Base-by-base conservation (phyloP, 2,329 filamentous ascomycete species). In the Calonectria crousiana region DNA sequence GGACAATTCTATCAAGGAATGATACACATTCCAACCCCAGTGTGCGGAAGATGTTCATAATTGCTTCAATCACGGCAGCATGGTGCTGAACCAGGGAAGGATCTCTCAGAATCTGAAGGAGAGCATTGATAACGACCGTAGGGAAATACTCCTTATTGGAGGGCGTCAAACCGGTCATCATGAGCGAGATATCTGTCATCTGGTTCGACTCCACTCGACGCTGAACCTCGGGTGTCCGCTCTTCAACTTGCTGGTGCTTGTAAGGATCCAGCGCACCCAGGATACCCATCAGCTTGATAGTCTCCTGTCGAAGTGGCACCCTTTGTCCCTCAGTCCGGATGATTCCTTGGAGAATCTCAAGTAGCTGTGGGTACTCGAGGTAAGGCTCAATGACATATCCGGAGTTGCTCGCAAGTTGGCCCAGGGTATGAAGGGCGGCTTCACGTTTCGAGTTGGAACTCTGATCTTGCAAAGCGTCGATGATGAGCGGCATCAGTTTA, bases 91-190 rank as follows among this genome's bases (percentile, higher is more conserved):
- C 92, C 6, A 99, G 88, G 0, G 97, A 98, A 32, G 93, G 92
- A 79, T 99, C 97, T 81, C 96, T 97, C 44, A 99, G 87, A 78
- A 99, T 96, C 71, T 95, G 93, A 81, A 99, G 92, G 14, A 99
- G 90, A 2, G 97, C 97, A 81, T 98, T 98, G 83, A 99, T 98
- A 60, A 98, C 97, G 23, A 99, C 95, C 0, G 97, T 99, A 0
- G 97, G 97, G 82, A 98, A 99, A 84, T 99, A 99, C 81, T 99
- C 97, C 82, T 99, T 98, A 81, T 95, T 98, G 0, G 96, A 98
- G 0, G 97, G 97, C 0, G 96, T 98, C 51, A 98, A 89, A 18
- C 97, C 97, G 52, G 95, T 95, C 96, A 99, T 99, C 89, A 99
- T 98, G 36, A 99, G 89, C 4, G 96, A 97, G 58, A 99, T 97